Evolutionary conservation across 2,329 filamentous ascomycete genomes (phyloP).

Genomic region (Endothia cerciana): DNA sequence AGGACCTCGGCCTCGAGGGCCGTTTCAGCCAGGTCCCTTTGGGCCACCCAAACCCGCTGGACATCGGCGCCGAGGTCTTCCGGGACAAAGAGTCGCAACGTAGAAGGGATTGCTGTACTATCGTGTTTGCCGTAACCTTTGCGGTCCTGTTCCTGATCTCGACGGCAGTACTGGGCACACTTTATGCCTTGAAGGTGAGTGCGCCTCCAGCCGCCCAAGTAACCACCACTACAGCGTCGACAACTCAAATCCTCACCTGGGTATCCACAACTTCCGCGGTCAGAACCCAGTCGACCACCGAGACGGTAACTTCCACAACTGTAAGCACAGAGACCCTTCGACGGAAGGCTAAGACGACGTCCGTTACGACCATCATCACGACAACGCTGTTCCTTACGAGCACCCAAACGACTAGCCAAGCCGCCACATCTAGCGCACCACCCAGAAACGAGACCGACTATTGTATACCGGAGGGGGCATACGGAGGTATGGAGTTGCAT

Average conservation of each 20-base stretch:
- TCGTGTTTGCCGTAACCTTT: background rate
- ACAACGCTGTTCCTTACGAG: constrained; percentile 4
- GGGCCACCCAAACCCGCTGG: background rate
- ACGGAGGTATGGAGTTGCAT: constrained; percentile 19
- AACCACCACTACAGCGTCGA: background rate
- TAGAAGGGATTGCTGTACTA: background rate
- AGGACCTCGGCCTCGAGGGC: background rate
- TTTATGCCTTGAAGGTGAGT: background rate
- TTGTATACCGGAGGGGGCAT: constrained; percentile 5
- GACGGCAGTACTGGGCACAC: background rate
- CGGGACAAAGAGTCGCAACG: constrained; percentile 3
- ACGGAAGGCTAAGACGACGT: background rate
- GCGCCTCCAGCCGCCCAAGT: background rate
- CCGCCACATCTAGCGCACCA: background rate
- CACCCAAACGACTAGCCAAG: constrained; percentile 1
- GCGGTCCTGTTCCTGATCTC: background rate
- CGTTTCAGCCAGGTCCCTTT: background rate
- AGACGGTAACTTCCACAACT: background rate
- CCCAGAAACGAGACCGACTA: constrained; percentile 2
- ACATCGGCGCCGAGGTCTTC: background rate
- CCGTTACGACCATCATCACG: constrained; percentile 4
- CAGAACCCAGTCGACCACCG: background rate
- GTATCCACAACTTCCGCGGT: background rate
- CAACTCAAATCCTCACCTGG: background rate
- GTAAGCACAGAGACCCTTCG: background rate